Evolutionary conservation across 176 grass and related monocot genomes (phyloP), one percentile per base, ranked within the genome.

Genomic region (Triticum monococcum): DNA sequence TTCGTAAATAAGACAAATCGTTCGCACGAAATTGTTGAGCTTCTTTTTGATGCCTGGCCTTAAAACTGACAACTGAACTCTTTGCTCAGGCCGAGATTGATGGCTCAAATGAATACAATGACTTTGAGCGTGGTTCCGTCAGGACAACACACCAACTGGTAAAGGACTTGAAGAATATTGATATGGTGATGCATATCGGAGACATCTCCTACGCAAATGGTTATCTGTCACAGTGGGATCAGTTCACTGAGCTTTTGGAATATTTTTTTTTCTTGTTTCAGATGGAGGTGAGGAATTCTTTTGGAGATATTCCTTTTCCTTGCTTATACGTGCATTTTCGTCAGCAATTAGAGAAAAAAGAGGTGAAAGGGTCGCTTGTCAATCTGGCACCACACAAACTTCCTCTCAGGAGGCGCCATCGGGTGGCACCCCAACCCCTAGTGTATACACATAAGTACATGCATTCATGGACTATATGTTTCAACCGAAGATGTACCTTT

Each of bases 141-240:
- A 94, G 94, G 84, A 95, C 96, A 30, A 98, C 96, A 8, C 87
- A 92, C 79, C 96, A 98, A 78, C 62, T 98, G 43, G 84, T 86
- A 32, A 98, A 84, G 85, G 96, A 98, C 83, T 68, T 98, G 67
- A 89, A 91, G 48, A 98, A 95, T 64, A 91, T 98, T 37, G 96
- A 95, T 64, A 89, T 95, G 75, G 89, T 98, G 87, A 75, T 98
- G 61, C 91, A 95, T 80, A 95, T 92, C 79, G 96, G 91, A 69
- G 96, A 98, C 56, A 84, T 95, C 77, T 46, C 62, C 22, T 98
- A 98, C 64, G 91, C 93, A 26, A 95, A 88, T 92, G 96, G 96
- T 36, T 98, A 98, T 82, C 69, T 98, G 14, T 98, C 93, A 77
- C 96, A 98, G 40, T 98, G 96, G 93, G 96, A 98, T 90, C 93